Conservation (phyloP, 306 rosid genomes). For the Pachyrhizus erosus region DNA sequence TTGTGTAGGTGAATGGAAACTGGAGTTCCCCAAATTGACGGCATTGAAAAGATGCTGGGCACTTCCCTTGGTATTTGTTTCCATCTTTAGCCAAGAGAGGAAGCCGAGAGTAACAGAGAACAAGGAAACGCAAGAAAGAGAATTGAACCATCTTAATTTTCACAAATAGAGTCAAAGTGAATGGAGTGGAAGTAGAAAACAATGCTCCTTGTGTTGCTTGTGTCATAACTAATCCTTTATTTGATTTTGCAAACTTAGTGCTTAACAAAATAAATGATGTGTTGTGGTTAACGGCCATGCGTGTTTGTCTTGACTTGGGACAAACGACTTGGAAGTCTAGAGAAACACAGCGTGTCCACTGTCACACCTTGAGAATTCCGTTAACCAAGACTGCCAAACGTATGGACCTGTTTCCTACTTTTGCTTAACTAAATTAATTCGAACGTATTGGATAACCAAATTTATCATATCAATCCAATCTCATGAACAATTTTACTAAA, state of each 20-base stretch:
- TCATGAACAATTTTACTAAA: background rate
- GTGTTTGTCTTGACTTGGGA: background rate
- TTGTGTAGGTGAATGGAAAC: background rate
- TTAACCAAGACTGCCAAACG: background rate
- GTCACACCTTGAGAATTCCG: background rate
- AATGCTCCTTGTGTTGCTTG: background rate
- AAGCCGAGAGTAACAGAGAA: background rate
- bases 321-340: background rate
- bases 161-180: background rate
- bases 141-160: background rate
- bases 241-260: background rate
- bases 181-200: background rate
- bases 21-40: background rate
- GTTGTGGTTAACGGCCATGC: conserved; percentile 3
- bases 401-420: background rate
- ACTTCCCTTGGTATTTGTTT: background rate
- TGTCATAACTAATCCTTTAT: background rate
- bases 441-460: no score
- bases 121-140: background rate
- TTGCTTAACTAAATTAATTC: background rate
- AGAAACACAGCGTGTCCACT: background rate
- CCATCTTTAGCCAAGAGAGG: background rate
- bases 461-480: background rate
- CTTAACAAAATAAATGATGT: background rate
- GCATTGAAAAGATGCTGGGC: background rate